phyloP scores from a whole-genome alignment of 176 grass and related monocot genomes.

The Carex scoparia region DNA sequence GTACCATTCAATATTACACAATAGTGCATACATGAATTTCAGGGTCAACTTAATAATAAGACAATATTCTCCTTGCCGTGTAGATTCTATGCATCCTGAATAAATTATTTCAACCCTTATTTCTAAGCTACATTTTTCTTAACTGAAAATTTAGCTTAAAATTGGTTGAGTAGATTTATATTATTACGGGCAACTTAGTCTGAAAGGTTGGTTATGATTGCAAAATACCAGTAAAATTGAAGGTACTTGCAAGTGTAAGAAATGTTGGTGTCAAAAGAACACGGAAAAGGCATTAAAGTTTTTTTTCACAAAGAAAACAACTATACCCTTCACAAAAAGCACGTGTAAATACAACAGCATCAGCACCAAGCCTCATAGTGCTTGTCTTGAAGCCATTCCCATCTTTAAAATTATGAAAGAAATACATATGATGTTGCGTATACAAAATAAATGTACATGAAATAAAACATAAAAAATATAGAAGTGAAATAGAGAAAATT shows the following conservation, averaged over 20 bases:
- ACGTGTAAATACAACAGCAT: slow-evolving; percentile 79
- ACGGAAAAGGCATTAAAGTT: neutral
- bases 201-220: neutral
- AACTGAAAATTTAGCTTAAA: neutral
- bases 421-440: slow-evolving; percentile 21
- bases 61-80: neutral
- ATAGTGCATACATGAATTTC: neutral
- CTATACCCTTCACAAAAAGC: slow-evolving; percentile 57
- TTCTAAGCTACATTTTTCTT: neutral
- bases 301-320: slow-evolving; percentile 7
- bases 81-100: neutral
- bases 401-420: slow-evolving; percentile 38
- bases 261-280: neutral
- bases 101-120: slow-evolving; percentile 1
- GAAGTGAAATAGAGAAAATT: slow-evolving; percentile 16
- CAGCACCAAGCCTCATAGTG: slow-evolving; percentile 97
- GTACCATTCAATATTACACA: neutral
- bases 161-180: neutral
- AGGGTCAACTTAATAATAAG: neutral
- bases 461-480: neutral
- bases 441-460: slow-evolving; percentile 6
- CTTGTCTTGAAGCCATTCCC: slow-evolving; percentile 99
- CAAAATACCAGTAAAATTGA: neutral
- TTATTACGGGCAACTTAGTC: neutral
- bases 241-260: neutral